These are phyloP conservation scores for Lactarius deliciosus DNA, from an alignment of 768 basidiomycete species.

Conservation along the genomic window DNA sequence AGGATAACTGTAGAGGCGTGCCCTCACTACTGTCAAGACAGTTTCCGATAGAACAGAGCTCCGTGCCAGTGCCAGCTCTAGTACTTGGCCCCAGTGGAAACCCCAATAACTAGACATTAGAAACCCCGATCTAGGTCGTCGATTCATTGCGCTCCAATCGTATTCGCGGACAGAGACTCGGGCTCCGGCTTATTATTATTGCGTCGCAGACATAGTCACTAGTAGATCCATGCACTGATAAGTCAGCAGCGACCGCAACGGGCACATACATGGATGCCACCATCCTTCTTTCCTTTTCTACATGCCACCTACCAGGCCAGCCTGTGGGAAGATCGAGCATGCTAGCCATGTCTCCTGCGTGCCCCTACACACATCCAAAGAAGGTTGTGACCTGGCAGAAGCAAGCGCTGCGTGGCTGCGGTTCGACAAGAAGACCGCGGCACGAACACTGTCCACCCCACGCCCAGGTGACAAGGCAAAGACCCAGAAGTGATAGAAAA, in stretches of 20 bases:
- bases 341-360: background rate
- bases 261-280: no score
- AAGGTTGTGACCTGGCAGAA: background rate
- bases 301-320: background rate
- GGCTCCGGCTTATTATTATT: no score
- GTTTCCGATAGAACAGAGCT: background rate
- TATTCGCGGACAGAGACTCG: no score
- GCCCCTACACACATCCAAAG: background rate
- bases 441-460: background rate
- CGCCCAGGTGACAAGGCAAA: background rate
- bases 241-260: no score
- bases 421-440: background rate
- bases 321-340: background rate
- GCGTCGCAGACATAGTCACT: no score
- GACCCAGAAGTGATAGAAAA: background rate
- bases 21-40: background rate
- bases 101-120: no score
- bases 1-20: background rate
- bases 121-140: no score
- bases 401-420: background rate
- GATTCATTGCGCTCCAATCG: no score
- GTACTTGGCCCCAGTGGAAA: background rate
- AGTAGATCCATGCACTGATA: no score
- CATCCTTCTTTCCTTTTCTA: background rate
- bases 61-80: background rate